Percentiles rank a stretch among this genome's conserved stretches.
phyloP scores from a whole-genome alignment of 164 flowering plant genomes.

The Aristolochia contorta region DNA sequence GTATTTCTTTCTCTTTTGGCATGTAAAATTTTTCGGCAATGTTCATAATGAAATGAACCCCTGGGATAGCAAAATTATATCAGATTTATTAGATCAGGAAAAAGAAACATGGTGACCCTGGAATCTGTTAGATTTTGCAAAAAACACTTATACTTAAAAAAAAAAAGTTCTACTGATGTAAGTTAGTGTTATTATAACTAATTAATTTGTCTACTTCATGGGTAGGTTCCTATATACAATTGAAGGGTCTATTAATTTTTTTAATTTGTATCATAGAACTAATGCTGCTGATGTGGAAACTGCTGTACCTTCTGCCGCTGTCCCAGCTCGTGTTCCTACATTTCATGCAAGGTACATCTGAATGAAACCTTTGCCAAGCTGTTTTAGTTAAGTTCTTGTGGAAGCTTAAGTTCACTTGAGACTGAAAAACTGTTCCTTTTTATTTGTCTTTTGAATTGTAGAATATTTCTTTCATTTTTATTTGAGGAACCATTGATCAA shows the following conservation, averaged over 20 bases:
- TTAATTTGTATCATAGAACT: conserved; percentile 22
- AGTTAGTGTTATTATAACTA: no score
- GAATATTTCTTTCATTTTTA: conserved; percentile 1
- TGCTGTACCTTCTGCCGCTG: conserved; percentile 32
- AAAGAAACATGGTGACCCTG: no score
- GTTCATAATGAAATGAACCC: no score
- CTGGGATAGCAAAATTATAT: no score
- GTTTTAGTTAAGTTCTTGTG: no score
- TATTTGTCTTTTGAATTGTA: neutral
- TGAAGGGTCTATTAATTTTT: neutral
- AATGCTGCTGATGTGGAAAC: conserved; percentile 32
- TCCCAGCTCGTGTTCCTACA: conserved; percentile 68
- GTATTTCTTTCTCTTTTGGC: conserved; percentile 7
- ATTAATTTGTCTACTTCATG: no score
- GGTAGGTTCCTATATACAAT: no score
- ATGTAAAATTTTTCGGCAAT: neutral
- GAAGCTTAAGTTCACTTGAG: no score
- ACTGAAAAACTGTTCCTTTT: neutral
- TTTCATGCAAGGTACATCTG: conserved; percentile 72
- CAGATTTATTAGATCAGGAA: no score
- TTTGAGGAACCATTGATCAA: neutral
- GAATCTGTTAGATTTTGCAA: neutral
- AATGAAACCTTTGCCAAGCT: neutral
- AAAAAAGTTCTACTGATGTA: no score
- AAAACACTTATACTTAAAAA: neutral